A percentile compares a stretch with the other conserved stretches of the same genome.
These are phyloP conservation scores for Aspergillus nidulans DNA, from an alignment of 495 filamentous ascomycete species.

Conservation along the genomic window DNA sequence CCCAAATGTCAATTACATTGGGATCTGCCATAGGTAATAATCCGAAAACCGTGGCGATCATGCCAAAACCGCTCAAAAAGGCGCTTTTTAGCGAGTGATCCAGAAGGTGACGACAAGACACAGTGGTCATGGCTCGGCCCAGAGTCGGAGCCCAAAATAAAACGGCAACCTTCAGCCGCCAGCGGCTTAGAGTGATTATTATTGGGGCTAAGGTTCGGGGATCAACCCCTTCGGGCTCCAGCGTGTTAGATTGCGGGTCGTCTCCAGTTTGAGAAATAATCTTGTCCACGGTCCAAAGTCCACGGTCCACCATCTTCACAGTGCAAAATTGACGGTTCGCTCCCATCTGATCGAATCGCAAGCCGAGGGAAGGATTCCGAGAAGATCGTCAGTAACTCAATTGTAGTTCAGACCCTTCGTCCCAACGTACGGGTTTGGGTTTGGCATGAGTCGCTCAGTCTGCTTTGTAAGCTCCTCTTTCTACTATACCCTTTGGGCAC, in stretches of 20 bases:
- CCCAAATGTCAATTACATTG: background rate
- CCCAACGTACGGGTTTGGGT: background rate
- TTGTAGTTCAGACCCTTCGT: background rate
- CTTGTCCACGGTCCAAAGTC: too few relatives aligned
- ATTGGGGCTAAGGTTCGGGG: conserved; percentile 8
- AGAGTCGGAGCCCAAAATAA: conserved; percentile 10
- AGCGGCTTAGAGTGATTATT: background rate
- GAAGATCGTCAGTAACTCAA: conserved; percentile 19
- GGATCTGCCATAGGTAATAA: background rate
- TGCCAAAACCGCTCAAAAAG: background rate
- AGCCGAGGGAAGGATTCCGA: conserved; percentile 17
- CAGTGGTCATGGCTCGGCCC: conserved; percentile 9
- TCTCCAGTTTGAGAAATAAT: conserved; percentile 6
- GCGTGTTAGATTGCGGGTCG: background rate
- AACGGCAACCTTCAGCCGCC: background rate
- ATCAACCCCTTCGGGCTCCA: conserved; percentile 10
- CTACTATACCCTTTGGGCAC: background rate
- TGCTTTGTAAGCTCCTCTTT: too few relatives aligned
- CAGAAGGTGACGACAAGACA: background rate
- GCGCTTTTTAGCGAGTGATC: conserved; percentile 2
- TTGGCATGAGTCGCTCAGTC: background rate
- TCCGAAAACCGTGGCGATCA: too few relatives aligned
- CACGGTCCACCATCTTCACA: background rate
- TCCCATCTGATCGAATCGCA: conserved; percentile 14
- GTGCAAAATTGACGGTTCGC: background rate